Evolutionary conservation across 1,284 basidiomycete species (phyloP).

Genomic region (Porphyrellus sp.): DNA sequence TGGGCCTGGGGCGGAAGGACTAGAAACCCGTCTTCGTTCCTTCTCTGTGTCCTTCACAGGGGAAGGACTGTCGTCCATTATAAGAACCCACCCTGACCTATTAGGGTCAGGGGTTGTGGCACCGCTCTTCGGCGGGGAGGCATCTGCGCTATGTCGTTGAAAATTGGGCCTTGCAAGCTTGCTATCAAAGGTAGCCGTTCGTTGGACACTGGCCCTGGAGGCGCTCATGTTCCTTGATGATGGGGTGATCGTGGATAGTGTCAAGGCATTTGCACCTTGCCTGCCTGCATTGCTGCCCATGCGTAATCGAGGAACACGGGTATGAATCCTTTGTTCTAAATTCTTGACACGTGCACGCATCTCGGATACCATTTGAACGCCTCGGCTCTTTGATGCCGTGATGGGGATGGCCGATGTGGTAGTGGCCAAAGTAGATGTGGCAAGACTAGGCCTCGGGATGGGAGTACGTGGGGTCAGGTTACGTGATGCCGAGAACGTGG

Average conservation of each 20-base stretch:
- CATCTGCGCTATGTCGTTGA: constrained; percentile 36
- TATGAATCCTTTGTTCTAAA: constrained; percentile 80
- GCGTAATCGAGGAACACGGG: constrained; percentile 73
- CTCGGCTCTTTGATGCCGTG: constrained; percentile 63
- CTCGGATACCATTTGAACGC: constrained; percentile 85
- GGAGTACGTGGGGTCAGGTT: constrained; percentile 46
- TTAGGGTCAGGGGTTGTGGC: constrained; percentile 52
- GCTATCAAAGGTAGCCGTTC: constrained; percentile 21
- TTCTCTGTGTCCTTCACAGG: constrained; percentile 56
- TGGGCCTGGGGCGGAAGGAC: constrained; percentile 46
- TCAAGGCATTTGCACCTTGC: constrained; percentile 38
- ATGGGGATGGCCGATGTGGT: constrained; percentile 32
- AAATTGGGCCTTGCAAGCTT: constrained; percentile 21
- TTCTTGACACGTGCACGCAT: constrained; percentile 79
- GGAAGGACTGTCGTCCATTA: constrained; percentile 79
- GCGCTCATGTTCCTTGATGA: constrained; percentile 37
- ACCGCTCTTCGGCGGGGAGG: constrained; percentile 43
- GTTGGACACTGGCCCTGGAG: constrained; percentile 22
- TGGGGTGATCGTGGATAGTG: constrained; percentile 36
- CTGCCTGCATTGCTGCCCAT: constrained; percentile 68
- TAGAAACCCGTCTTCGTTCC: constrained; percentile 57
- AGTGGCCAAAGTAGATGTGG: constrained; percentile 43
- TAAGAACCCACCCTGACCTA: constrained; percentile 74
- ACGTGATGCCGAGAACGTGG: constrained; percentile 46
- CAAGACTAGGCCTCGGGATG: constrained; percentile 43